A percentile compares a stretch with the other conserved stretches of the same genome.
Conservation (phyloP, 352 stramenopile genomes). For the Globisporangium camurandrum region DNA sequence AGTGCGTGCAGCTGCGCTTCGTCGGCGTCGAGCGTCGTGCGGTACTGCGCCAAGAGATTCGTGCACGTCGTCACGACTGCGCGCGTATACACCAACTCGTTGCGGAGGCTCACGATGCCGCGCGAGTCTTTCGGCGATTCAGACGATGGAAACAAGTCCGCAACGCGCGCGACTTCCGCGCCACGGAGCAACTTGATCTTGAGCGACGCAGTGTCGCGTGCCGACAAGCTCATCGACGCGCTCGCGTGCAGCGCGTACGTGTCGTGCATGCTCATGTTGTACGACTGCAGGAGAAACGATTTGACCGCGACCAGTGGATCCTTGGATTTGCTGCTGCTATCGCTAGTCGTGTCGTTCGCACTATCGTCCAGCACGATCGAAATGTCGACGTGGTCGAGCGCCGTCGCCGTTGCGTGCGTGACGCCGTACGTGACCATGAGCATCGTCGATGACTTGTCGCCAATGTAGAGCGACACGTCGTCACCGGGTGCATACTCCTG, state of each 20-base stretch:
- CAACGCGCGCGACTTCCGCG: constrained; percentile 21
- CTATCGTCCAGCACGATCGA: constrained; percentile 35
- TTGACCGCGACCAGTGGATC: constrained; percentile 31
- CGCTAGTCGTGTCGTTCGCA: too few relatives aligned
- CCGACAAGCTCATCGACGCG: constrained; percentile 8
- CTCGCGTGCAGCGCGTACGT: constrained; percentile 27
- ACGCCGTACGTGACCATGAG: constrained; percentile 47
- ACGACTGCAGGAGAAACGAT: constrained; percentile 22
- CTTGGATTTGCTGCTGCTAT: too few relatives aligned
- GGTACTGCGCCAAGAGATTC: constrained; percentile 30
- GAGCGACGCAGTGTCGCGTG: constrained; percentile 20
- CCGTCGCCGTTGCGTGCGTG: constrained; percentile 9
- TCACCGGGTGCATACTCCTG: constrained; percentile 20
- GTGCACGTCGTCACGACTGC: constrained; percentile 30
- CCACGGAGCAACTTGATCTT: constrained; percentile 41
- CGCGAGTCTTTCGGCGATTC: constrained; percentile 6
- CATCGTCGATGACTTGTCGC: constrained; percentile 27
- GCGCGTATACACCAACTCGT: constrained; percentile 41
- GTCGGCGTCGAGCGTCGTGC: constrained; percentile 28
- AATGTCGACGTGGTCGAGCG: constrained; percentile 36
- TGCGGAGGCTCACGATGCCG: constrained; percentile 31
- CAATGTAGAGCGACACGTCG: constrained; percentile 22
- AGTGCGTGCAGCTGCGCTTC: constrained; percentile 10
- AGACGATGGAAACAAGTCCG: constrained; percentile 16
- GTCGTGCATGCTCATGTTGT: constrained; percentile 37